These are phyloP conservation scores for Xylaria longipes DNA, from an alignment of 495 filamentous ascomycete genomes.

Conservation along the genomic window DNA sequence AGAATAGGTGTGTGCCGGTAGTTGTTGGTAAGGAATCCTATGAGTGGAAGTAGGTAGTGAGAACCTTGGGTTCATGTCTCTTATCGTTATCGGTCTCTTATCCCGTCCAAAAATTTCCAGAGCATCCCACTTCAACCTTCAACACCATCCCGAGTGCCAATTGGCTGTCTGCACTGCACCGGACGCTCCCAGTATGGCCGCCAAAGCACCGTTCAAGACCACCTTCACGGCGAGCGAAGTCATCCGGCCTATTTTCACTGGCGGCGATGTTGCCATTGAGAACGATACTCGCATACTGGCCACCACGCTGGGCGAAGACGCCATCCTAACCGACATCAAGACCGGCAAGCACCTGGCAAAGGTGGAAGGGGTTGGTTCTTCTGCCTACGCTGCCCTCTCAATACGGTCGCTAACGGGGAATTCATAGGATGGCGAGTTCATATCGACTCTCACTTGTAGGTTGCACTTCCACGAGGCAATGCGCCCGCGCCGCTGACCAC, in stretches of 20 bases:
- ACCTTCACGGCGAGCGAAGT: constrained; percentile 83
- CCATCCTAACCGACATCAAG: constrained; percentile 80
- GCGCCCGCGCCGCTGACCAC: constrained; percentile 15
- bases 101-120: constrained; percentile 35
- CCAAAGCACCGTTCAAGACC: constrained; percentile 65
- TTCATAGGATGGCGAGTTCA: constrained; percentile 83
- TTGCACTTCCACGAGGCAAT: constrained; percentile 23
- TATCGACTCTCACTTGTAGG: constrained; percentile 84
- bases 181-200: constrained; percentile 50
- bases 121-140: constrained; percentile 26
- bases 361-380: constrained; percentile 79
- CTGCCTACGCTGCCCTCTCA: background rate
- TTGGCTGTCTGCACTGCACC: constrained; percentile 9
- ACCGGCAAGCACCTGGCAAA: constrained; percentile 83
- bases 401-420: background rate
- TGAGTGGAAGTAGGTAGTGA: background rate
- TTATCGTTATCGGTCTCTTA: constrained; percentile 36
- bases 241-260: constrained; percentile 93
- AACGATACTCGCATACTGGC: constrained; percentile 81
- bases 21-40: background rate
- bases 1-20: background rate
- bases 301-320: constrained; percentile 87
- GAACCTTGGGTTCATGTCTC: constrained; percentile 17
- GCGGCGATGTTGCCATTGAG: constrained; percentile 85
- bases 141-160: background rate